Evolutionary conservation across 495 filamentous ascomycete genomes (phyloP).

Genomic region (Copromyces sp.): DNA sequence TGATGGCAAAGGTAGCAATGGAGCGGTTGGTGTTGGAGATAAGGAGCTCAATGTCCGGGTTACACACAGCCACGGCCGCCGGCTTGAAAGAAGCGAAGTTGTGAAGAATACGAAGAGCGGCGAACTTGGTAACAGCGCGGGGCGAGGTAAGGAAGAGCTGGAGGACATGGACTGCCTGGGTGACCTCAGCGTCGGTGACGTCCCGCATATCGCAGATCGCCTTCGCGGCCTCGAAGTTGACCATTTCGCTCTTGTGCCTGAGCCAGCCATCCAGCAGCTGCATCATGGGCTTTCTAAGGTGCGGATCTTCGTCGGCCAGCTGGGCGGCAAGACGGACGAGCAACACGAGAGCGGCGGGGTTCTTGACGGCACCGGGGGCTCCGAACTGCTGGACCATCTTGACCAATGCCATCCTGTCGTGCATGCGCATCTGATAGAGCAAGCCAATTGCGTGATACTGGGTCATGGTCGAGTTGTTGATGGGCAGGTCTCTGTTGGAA

Average conservation of each 20-base stretch:
- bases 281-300: conserved; percentile 89
- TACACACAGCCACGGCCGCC: conserved; percentile 82
- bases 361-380: conserved; percentile 83
- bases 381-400: conserved; percentile 99
- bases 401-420: conserved; percentile 96
- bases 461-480: conserved; percentile 82
- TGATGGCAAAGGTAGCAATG: conserved; percentile 97
- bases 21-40: conserved; percentile 96
- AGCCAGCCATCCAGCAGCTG: conserved; percentile 91
- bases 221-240: conserved; percentile 98
- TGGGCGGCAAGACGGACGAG: conserved; percentile 89
- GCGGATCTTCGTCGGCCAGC: conserved; percentile 83
- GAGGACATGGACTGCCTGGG: conserved; percentile 86
- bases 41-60: conserved; percentile 89
- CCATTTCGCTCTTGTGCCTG: conserved; percentile 98
- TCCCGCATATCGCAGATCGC: conserved; percentile 91
- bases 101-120: conserved; percentile 93
- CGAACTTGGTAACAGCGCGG: conserved; percentile 93
- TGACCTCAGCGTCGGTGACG: conserved; percentile 82
- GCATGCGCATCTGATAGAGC: conserved; percentile 93
- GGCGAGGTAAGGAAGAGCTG: conserved; percentile 97
- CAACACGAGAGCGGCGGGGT: conserved; percentile 83
- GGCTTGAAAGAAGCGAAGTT: conserved; percentile 93
- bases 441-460: conserved; percentile 99
- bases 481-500: conserved; percentile 56